Evolutionary conservation across 176 grass and related monocot species (phyloP).

Genomic region (Pontederia paniculata): DNA sequence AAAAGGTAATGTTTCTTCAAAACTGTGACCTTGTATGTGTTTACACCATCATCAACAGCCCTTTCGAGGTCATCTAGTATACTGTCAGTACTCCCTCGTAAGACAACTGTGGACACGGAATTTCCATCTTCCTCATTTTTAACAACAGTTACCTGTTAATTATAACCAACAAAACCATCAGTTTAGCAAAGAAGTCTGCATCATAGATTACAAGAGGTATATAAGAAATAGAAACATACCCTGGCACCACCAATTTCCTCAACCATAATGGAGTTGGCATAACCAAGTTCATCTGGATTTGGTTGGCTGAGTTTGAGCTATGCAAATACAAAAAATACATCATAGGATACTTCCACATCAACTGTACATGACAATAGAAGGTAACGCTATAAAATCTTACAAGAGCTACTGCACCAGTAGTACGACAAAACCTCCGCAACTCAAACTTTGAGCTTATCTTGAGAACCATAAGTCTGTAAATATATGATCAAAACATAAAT

Average conservation of each 20-base stretch:
- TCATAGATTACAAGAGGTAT: not conserved
- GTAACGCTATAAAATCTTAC: slow-evolving; percentile 32
- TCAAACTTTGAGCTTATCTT: slow-evolving; percentile 95
- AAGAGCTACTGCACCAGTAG: slow-evolving; percentile 69
- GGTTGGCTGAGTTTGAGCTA: slow-evolving; percentile 82
- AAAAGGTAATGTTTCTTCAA: not conserved
- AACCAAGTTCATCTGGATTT: slow-evolving; percentile 73
- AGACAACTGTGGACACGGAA: slow-evolving; percentile 68
- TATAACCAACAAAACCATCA: too few relatives aligned
- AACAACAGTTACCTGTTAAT: slow-evolving; percentile 55
- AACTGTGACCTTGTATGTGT: slow-evolving; percentile 69
- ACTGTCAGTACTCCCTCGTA: slow-evolving; percentile 84
- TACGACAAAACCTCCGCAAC: slow-evolving; percentile 80
- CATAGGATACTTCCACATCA: not conserved
- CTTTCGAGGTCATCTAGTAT: slow-evolving; percentile 96
- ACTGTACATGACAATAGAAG: not conserved
- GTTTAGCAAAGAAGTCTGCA: not conserved
- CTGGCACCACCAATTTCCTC: slow-evolving; percentile 79
- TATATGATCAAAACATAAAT: not conserved
- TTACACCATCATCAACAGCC: slow-evolving; percentile 93
- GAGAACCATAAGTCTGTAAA: slow-evolving; percentile 86
- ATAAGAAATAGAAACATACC: slow-evolving; percentile 26
- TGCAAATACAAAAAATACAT: not conserved
- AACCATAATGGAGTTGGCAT: slow-evolving; percentile 71
- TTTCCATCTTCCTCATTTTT: slow-evolving; percentile 86